Evolutionary conservation across 2,329 filamentous ascomycete species (phyloP).

Genomic region (Phaeosphaeria sp.): DNA sequence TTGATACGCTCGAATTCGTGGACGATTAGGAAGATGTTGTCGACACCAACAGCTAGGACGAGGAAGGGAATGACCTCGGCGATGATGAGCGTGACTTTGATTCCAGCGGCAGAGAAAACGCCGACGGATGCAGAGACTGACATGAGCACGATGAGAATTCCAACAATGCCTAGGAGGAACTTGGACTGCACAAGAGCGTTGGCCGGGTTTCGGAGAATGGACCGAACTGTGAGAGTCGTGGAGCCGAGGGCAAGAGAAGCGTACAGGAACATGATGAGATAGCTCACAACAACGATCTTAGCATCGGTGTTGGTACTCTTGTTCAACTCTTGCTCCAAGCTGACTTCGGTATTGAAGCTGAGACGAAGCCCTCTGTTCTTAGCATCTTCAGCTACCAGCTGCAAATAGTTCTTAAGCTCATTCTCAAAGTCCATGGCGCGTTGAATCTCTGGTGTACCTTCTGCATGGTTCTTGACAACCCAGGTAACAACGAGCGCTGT

Average conservation of each 20-base stretch:
- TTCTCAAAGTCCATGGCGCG: conserved; percentile 90
- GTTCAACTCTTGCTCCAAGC: conserved; percentile 93
- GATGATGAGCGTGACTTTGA: conserved; percentile 97
- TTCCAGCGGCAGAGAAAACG: conserved; percentile 86
- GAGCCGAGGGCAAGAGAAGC: conserved; percentile 92
- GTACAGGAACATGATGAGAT: conserved; percentile 98
- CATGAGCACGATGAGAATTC: conserved; percentile 96
- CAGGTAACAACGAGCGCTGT: conserved; percentile 87
- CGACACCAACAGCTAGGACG: conserved; percentile 93
- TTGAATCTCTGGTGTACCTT: conserved; percentile 73
- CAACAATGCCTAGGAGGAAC: conserved; percentile 91
- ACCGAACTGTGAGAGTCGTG: conserved; percentile 77
- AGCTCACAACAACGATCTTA: conserved; percentile 95
- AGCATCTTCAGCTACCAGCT: conserved; percentile 83
- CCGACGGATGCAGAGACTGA: conserved; percentile 95
- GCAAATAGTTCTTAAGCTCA: conserved; percentile 74
- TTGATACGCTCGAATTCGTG: conserved; percentile 98
- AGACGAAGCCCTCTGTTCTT: conserved; percentile 77
- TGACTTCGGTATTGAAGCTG: conserved; percentile 95
- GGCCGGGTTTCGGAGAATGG: conserved; percentile 81
- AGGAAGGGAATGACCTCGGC: conserved; percentile 98
- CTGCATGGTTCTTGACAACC: conserved; percentile 87
- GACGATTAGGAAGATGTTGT: conserved; percentile 98
- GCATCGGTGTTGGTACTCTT: conserved; percentile 98
- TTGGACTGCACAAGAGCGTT: conserved; percentile 93